Percentiles rank a stretch among this genome's conserved stretches.
phyloP scores from a whole-genome alignment of 495 filamentous ascomycete species.

The Aspergillus bertholletiae region DNA sequence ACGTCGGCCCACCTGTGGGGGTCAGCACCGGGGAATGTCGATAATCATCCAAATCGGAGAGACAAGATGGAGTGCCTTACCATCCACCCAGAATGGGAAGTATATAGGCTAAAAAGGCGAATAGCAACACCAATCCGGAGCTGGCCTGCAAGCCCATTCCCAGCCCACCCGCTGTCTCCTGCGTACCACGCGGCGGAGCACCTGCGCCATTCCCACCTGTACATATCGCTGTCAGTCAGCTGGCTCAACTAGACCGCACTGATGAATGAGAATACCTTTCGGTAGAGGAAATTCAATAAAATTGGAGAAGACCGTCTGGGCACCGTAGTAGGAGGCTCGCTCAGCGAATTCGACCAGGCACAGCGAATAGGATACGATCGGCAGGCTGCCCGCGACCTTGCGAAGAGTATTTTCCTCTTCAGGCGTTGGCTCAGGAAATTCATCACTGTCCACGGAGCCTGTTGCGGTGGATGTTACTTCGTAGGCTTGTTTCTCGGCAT shows the following conservation, averaged over 20 bases:
- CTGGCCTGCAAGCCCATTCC: slow-evolving; percentile 56
- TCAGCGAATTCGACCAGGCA: slow-evolving; percentile 60
- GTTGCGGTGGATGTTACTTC: background rate
- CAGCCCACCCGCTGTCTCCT: slow-evolving; percentile 56
- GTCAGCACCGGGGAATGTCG: background rate
- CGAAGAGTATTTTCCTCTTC: slow-evolving; percentile 54
- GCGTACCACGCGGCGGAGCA: slow-evolving; percentile 50
- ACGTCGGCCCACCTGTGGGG: slow-evolving; percentile 45
- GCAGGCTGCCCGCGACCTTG: slow-evolving; percentile 51
- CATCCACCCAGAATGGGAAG: slow-evolving; percentile 57
- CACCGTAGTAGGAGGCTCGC: slow-evolving; percentile 56
- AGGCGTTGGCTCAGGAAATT: slow-evolving; percentile 51
- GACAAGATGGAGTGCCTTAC: slow-evolving; percentile 6
- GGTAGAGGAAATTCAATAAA: slow-evolving; percentile 54
- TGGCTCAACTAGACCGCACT: background rate
- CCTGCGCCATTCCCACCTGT: slow-evolving; percentile 59
- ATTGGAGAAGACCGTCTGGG: slow-evolving; percentile 55
- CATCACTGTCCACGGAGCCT: slow-evolving; percentile 17
- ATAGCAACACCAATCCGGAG: slow-evolving; percentile 57
- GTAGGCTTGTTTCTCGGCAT: slow-evolving; percentile 7
- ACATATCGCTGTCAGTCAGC: background rate
- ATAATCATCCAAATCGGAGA: background rate
- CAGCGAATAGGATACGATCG: slow-evolving; percentile 45
- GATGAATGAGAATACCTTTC: slow-evolving; percentile 17
- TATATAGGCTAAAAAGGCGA: slow-evolving; percentile 57